Conservation (phyloP, 1,139 yeast species). For the Taphrina pruni region DNA sequence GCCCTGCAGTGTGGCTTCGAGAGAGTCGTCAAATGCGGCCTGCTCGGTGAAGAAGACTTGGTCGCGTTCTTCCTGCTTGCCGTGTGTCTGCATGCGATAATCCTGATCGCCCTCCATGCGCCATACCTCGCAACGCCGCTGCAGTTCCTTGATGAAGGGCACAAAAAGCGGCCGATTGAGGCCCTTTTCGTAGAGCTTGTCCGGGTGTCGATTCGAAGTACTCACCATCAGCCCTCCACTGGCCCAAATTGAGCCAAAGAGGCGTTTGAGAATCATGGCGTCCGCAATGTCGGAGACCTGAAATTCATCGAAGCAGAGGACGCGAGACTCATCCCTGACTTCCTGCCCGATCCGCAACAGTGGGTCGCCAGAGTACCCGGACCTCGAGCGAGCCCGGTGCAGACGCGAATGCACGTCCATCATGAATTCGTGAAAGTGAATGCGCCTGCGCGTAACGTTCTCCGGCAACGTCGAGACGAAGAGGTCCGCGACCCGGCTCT, state of each 20-base stretch:
- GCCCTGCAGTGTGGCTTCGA: slow-evolving; percentile 77
- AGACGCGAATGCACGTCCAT: slow-evolving; percentile 87
- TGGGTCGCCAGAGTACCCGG: slow-evolving; percentile 71
- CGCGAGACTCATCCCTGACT: slow-evolving; percentile 53
- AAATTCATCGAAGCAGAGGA: slow-evolving; percentile 85
- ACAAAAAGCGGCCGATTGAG: slow-evolving; percentile 87
- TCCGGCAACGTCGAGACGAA: slow-evolving; percentile 81
- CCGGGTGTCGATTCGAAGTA: slow-evolving; percentile 94
- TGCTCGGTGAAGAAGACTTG: slow-evolving; percentile 72
- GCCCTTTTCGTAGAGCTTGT: slow-evolving; percentile 89
- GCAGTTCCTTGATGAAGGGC: slow-evolving; percentile 85
- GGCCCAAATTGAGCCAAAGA: slow-evolving; percentile 65
- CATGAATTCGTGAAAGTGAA: slow-evolving; percentile 97
- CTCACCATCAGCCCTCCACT: slow-evolving; percentile 91
- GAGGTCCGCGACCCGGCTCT: slow-evolving; percentile 96
- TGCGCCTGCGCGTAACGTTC: slow-evolving; percentile 65
- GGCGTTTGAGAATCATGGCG: slow-evolving; percentile 87
- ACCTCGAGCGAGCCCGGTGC: slow-evolving; percentile 69
- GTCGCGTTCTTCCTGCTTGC: slow-evolving; percentile 83
- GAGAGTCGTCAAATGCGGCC: slow-evolving; percentile 66
- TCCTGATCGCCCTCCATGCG: slow-evolving; percentile 89
- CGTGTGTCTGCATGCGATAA: slow-evolving; percentile 64
- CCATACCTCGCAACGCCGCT: slow-evolving; percentile 74
- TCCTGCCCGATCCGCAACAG: slow-evolving; percentile 69
- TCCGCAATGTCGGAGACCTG: slow-evolving; percentile 98